Evolutionary conservation across 1,284 basidiomycete species (phyloP), one percentile per base, ranked within the genome.

Genomic region (Marasmius oreades): DNA sequence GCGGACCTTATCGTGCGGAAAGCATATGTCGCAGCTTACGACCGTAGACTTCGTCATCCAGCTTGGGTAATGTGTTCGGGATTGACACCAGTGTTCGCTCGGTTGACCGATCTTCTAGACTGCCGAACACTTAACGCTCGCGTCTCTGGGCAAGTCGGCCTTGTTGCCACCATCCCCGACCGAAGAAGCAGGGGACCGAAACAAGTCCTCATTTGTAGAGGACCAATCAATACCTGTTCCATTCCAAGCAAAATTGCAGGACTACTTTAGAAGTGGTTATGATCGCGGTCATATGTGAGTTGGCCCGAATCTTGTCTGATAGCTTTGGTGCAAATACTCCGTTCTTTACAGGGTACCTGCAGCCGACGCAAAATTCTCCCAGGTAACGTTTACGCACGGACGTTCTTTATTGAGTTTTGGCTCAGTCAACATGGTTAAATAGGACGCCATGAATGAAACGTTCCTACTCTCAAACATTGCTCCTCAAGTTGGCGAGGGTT

Each of bases 391-490:
- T 45, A 36, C 42, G 20, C 34, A n/a, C 12, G 18, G 22, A 7
- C n/a, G 18, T 47, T 23, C 8, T 3, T 51, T 16, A 22, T 16
- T 16, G 10, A 22, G 51, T 24, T 10, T 18, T 23, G 31, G 50
- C 43, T 16, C 50, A 16, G 12, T 22, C 28, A 5, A 31, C 4
- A 10, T 18, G 14, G 16, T 33, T 48, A 45, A 18, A 28, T 71
- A 98, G 79, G 79, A 84, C 57, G 97, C 96, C 3, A 98, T 99
- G 96, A 74, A 98, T 70, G 94, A 99, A 74, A 99, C 97, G 0
- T 99, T 99, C 73, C 75, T 92, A 43, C 75, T 99, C 51, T 88
- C 92, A 3, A 99, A 99, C 69, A 98, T 99, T 55, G 95, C 97
- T 0, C 97, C 97, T 36, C 97, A 99, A 80, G 94, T 99, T 11